Evolutionary conservation across 2,329 filamentous ascomycete genomes (phyloP), one percentile per base, ranked within the genome.

Genomic region (Clarireedia paspali): DNA sequence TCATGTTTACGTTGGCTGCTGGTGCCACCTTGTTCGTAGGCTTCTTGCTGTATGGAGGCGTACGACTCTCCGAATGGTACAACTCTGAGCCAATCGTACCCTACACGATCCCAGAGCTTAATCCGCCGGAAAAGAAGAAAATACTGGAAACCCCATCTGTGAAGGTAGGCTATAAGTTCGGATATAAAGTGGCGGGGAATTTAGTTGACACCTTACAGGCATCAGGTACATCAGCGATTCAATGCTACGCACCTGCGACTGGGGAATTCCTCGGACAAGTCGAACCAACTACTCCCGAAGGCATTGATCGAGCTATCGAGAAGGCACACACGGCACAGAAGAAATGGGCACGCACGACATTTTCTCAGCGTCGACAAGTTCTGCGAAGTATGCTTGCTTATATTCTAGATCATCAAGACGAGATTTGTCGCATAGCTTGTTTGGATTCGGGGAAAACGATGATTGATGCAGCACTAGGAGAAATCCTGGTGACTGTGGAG

Each of bases 361-460:
- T 96, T 68, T 74, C 79, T 7, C 79, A 95, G 70, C 81, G 94
- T 58, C 80, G 86, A 62, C 85, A 81, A 64, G 89, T 99, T 47
- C 77, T 99, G 60, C 83, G 84, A 58, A 89, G 89, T 6, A 77
- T 99, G 67, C 76, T 95, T 64, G 86, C 85, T 71, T 85, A 91
- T 64, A 79, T 99, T 9, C 80, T 99, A 57, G 88, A 95, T 62
- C 87, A 97, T 69, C 91, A 96, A 70, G 87, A 92, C 62, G 79
- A 86, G 26, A 95, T 99, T 64, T 91, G 90, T 65, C 81, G 83
- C 15, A 83, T 90, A 30, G 92, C 91, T 50, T 95, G 89, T 67
- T 78, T 96, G 38, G 94, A 99, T 73, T 95, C 89, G 44, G 94
- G 94, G 61, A 99, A 99, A 78, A 96, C 95, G 2, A 88, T 92